Evolutionary conservation across 257 asterid genomes (phyloP), one percentile per base, ranked within the genome.

Genomic region (Cynanchum wilfordii): DNA sequence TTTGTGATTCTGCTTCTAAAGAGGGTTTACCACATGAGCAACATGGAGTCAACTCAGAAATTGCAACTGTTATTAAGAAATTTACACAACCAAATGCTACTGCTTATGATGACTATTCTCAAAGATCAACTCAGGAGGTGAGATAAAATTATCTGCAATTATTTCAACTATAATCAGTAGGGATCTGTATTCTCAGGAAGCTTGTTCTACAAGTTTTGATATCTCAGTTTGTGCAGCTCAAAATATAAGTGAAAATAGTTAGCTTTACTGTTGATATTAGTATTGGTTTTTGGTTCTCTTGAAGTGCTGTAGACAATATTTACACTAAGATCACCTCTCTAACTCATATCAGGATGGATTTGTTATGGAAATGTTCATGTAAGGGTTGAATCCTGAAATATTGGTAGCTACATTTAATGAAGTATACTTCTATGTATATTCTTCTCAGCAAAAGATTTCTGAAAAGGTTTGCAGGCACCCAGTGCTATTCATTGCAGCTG

Each of bases 11-110:
- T 66, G 87, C 84, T 68, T 77, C 97, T 70, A 92, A 87, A 29
- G 99, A 90, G 73, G 93, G 92, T 75, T 83, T 97, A 57, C 84
- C 90, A 40, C 84, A 86, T 72, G 98, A 92, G 83, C 96, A 90
- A 86, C 88, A 80, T 79, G 99, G 96, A 62, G 81, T 87, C 72
- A 85, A 82, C 82, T 84, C 96, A 2, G 99, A 95, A 86, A 86
- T 91, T 79, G 96, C 98, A 75, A 84, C 96, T 71, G 87, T 90
- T 78, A 95, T 95, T 70, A 91, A 84, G 86, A 86, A 87, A 77
- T 92, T 82, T 77, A 90, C 99, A 3, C 90, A 86, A 85, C 98
- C 97, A 72, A 84, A 85, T 79, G 91, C 79, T 79, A 78, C 84
- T 20, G 82, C 84, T 30, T 24, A 19, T 13, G 71, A 16, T 67